Conservation (phyloP, 2,329 filamentous ascomycete species). For the Fusarium mangiferae region DNA sequence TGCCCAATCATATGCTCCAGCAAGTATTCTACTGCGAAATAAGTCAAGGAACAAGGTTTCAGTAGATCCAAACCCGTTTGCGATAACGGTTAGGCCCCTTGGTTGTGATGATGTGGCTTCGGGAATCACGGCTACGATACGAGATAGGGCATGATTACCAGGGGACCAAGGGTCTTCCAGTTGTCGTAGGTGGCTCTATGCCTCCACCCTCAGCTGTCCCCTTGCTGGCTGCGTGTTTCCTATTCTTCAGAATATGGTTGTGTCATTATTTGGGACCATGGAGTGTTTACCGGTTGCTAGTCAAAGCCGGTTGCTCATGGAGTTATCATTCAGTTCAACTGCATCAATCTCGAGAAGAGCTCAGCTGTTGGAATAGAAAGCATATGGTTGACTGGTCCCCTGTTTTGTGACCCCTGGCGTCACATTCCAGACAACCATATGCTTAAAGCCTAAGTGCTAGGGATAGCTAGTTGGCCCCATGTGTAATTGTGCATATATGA, state of each 20-base stretch:
- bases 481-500: not conserved
- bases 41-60: not conserved
- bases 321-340: accelerated
- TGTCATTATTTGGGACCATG: accelerated
- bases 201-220: not conserved
- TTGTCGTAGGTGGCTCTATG: not conserved
- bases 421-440: not conserved
- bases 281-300: accelerated
- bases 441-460: not conserved
- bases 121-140: not conserved
- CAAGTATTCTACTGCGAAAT: accelerated
- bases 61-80: not conserved
- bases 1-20: not conserved
- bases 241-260: not conserved
- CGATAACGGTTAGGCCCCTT: not conserved
- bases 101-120: not conserved
- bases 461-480: not conserved
- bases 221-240: not conserved
- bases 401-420: not conserved
- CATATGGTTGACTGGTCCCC: not conserved
- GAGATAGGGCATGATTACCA: not conserved
- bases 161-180: not conserved
- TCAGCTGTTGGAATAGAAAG: not conserved
- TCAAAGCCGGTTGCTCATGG: not conserved
- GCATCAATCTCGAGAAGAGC: not conserved